Percentiles rank a stretch among this genome's conserved stretches.
These are phyloP conservation scores for Sporothrix mexicana DNA, from an alignment of 2,329 filamentous ascomycete genomes.

Conservation along the genomic window DNA sequence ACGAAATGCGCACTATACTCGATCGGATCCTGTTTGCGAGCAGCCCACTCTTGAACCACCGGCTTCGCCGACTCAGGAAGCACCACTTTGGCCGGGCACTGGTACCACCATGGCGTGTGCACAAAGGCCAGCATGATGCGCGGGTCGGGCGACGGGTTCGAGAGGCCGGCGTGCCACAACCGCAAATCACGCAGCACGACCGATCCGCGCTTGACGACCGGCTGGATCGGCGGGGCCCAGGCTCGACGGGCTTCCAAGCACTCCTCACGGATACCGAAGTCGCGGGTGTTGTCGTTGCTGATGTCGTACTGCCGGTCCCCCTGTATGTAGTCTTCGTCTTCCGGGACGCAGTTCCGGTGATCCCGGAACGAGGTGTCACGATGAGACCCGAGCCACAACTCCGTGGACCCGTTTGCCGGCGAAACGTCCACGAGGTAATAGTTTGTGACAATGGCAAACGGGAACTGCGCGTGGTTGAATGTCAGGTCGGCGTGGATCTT, in stretches of 20 bases:
- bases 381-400: constrained; percentile 59
- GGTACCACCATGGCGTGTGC: constrained; percentile 15
- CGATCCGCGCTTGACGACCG: constrained; percentile 51
- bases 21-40: not conserved
- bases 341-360: constrained; percentile 8
- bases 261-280: constrained; percentile 33
- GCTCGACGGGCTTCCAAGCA: constrained; percentile 42
- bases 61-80: not conserved
- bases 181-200: constrained; percentile 54
- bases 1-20: constrained; percentile 7
- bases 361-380: constrained; percentile 36
- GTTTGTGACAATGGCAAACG: constrained; percentile 55
- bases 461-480: constrained; percentile 47
- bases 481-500: constrained; percentile 52
- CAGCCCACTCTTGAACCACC: not conserved
- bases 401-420: constrained; percentile 55
- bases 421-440: constrained; percentile 53
- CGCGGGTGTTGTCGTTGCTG: constrained; percentile 25
- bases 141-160: constrained; percentile 50
- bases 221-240: constrained; percentile 46
- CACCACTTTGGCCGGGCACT: constrained; percentile 20
- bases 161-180: constrained; percentile 57
- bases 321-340: constrained; percentile 41
- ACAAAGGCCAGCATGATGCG: constrained; percentile 50
- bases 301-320: constrained; percentile 40